These are phyloP conservation scores for Forsythia suspensa DNA, from an alignment of 257 asterid species.

Conservation along the genomic window DNA sequence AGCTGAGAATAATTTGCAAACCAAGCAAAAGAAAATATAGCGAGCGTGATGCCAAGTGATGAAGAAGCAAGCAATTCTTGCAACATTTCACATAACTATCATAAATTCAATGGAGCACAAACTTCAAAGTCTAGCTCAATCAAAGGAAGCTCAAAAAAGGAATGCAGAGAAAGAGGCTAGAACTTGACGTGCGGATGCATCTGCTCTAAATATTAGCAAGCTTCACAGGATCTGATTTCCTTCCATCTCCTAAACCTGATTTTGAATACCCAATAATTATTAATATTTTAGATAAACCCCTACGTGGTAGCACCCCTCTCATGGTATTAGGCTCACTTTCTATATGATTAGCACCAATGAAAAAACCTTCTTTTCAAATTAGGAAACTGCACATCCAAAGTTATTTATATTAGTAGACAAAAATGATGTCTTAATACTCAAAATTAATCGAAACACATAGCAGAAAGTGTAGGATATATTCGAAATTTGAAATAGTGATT, in stretches of 20 bases:
- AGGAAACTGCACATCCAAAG: not conserved
- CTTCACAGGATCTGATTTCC: not conserved
- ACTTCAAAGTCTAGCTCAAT: not conserved
- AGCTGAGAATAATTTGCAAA: not conserved
- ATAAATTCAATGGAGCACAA: not conserved
- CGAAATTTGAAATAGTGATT: not conserved
- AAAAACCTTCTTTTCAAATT: not conserved
- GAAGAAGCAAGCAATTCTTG: not conserved
- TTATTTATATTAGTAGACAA: not conserved
- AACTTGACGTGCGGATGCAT: not conserved
- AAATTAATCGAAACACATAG: not conserved
- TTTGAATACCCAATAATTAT: not conserved
- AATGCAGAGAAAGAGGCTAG: not conserved
- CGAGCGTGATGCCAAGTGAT: not conserved
- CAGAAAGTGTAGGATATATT: not conserved
- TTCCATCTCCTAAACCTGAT: not conserved
- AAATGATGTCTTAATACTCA: not conserved
- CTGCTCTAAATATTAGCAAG: not conserved
- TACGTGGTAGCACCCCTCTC: not conserved
- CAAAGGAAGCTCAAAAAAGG: not conserved
- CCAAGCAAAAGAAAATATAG: not conserved
- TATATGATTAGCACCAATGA: not conserved
- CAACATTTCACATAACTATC: not conserved
- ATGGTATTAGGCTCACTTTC: not conserved
- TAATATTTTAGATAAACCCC: not conserved